Percentiles rank a stretch among this genome's conserved stretches.
Conservation (phyloP, 2,329 filamentous ascomycete species). For the Colletotrichum spinosum region DNA sequence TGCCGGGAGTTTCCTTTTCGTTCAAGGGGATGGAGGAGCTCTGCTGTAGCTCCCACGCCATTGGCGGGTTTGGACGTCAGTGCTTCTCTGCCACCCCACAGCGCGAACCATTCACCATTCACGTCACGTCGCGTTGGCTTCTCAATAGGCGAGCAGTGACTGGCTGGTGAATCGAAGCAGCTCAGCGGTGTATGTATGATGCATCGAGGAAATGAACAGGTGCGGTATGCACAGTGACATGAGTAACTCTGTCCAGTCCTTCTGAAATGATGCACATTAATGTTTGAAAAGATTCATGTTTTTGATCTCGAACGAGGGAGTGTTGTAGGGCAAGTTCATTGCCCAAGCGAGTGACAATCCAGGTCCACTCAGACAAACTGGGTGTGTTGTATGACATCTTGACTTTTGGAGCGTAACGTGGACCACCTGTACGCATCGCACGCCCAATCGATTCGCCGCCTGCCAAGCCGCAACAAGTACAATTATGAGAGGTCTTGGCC, state of each 20-base stretch:
- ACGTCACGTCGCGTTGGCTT: conserved; percentile 25
- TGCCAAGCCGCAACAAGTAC: too few relatives aligned
- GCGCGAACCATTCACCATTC: conserved; percentile 21
- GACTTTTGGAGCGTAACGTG: too few relatives aligned
- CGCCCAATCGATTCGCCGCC: too few relatives aligned
- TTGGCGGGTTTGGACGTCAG: conserved; percentile 26
- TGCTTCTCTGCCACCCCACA: conserved; percentile 23
- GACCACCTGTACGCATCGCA: too few relatives aligned
- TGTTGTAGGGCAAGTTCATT: too few relatives aligned
- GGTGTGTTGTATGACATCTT: too few relatives aligned
- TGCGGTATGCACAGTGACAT: not conserved
- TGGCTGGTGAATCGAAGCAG: not conserved
- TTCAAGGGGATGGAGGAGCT: conserved; percentile 29
- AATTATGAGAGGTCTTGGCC: too few relatives aligned
- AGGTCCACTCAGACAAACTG: too few relatives aligned
- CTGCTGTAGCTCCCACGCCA: conserved; percentile 26
- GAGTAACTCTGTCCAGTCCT: too few relatives aligned
- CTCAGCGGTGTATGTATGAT: not conserved
- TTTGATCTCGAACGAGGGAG: too few relatives aligned
- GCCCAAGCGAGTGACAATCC: too few relatives aligned
- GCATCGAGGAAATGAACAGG: not conserved
- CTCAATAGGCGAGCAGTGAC: conserved; percentile 24
- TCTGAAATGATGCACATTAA: not conserved
- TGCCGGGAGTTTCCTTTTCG: conserved; percentile 35
- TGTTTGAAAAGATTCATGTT: not conserved